A percentile compares a stretch with the other conserved stretches of the same genome.
These are phyloP conservation scores for Serendipita sp. DNA, from an alignment of 768 basidiomycete genomes.

Conservation along the genomic window DNA sequence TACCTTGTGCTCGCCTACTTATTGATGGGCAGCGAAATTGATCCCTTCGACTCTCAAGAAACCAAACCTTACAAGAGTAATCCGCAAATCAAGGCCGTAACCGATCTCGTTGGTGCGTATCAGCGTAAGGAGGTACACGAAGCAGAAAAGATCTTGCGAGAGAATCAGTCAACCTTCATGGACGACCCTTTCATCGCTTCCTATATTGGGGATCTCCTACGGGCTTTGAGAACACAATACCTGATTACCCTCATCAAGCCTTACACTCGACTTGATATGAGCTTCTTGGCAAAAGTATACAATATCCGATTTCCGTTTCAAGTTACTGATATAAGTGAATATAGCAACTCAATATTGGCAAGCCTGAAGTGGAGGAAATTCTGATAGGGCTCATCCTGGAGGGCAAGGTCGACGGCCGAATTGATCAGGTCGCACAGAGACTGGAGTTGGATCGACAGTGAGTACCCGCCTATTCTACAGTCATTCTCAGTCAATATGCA, in stretches of 20 bases:
- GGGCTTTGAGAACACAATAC: constrained; percentile 87
- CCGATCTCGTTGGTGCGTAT: constrained; percentile 89
- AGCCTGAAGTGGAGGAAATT: constrained; percentile 83
- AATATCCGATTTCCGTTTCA: not conserved
- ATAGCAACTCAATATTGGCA: constrained; percentile 91
- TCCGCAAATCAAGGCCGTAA: constrained; percentile 96
- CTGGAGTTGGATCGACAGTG: constrained; percentile 81
- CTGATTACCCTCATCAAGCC: constrained; percentile 97
- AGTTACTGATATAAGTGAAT: not conserved
- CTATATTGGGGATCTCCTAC: constrained; percentile 94
- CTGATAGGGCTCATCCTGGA: constrained; percentile 88
- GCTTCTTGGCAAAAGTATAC: constrained; percentile 78
- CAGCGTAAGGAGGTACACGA: constrained; percentile 90
- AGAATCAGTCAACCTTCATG: constrained; percentile 90
- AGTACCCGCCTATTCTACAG: constrained; percentile 15
- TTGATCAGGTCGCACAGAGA: constrained; percentile 90
- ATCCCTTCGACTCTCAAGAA: constrained; percentile 98
- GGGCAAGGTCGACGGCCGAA: constrained; percentile 90
- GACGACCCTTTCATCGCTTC: constrained; percentile 83
- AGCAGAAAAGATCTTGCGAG: constrained; percentile 91
- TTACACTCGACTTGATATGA: constrained; percentile 84
- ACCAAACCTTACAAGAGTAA: constrained; percentile 98
- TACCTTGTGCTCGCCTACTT: constrained; percentile 96
- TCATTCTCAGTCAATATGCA: not conserved
- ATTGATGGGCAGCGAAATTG: constrained; percentile 95